Conservation (phyloP, 305 asterid species). For the Withania somnifera region DNA sequence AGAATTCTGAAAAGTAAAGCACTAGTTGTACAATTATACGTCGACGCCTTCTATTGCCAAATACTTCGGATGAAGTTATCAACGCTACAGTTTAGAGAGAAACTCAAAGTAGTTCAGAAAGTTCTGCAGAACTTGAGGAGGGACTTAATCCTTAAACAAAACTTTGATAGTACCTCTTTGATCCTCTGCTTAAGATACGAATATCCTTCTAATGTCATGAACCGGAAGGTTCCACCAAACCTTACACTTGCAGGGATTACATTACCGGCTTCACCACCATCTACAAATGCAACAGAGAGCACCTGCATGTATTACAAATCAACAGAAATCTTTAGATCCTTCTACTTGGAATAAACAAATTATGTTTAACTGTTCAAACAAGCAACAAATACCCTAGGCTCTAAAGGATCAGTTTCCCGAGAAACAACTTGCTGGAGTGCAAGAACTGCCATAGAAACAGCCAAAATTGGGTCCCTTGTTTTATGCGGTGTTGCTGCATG, state of each 20-base stretch:
- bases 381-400: constrained; percentile 35
- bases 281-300: constrained; percentile 49
- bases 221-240: constrained; percentile 79
- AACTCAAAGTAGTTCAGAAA: background rate
- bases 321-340: background rate
- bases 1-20: background rate
- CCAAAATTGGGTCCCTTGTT: constrained; percentile 54
- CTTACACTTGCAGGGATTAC: constrained; percentile 55
- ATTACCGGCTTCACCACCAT: constrained; percentile 53
- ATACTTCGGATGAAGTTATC: background rate
- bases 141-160: background rate
- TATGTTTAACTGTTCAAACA: background rate
- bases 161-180: constrained; percentile 41
- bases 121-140: background rate
- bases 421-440: constrained; percentile 78
- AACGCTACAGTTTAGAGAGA: background rate
- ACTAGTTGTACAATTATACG: background rate
- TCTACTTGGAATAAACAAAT: background rate
- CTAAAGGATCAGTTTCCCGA: constrained; percentile 76
- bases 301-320: constrained; percentile 30
- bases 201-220: constrained; percentile 37
- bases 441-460: constrained; percentile 56
- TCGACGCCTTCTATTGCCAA: background rate
- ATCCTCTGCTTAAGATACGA: constrained; percentile 52
- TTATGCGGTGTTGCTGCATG: constrained; percentile 73